Percentiles rank a stretch among this genome's conserved stretches.
Evolutionary conservation across 768 basidiomycete genomes (phyloP).

Genomic region (Boletus rubroflammeus): DNA sequence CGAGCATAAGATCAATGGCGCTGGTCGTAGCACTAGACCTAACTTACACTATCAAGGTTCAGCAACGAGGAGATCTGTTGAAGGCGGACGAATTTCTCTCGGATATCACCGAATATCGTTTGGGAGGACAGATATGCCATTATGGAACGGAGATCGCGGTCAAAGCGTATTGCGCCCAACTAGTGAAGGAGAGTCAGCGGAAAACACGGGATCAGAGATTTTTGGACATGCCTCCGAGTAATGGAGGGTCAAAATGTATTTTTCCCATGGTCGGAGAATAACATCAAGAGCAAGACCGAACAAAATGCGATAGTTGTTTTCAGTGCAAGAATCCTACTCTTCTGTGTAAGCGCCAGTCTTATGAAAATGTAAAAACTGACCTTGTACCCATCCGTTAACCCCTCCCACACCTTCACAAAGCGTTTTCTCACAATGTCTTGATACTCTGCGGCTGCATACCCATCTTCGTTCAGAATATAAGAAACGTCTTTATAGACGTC

Average conservation of each 20-base stretch:
- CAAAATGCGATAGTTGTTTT: conserved; percentile 81
- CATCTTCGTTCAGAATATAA: conserved; percentile 87
- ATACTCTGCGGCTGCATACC: conserved; percentile 78
- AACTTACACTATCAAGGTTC: conserved; percentile 72
- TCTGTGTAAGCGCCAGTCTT: background rate
- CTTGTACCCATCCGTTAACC: conserved; percentile 81
- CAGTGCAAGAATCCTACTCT: conserved; percentile 77
- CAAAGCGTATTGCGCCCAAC: conserved; percentile 95
- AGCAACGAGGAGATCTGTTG: conserved; percentile 92
- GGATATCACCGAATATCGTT: conserved; percentile 81
- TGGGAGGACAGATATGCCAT: conserved; percentile 82
- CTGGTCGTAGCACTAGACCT: background rate
- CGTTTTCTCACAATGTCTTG: conserved; percentile 85
- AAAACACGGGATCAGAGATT: background rate
- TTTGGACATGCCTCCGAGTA: conserved; percentile 73
- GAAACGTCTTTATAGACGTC: conserved; percentile 90
- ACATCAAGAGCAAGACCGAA: conserved; percentile 84
- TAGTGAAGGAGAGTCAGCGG: conserved; percentile 29
- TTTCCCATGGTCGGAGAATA: conserved; percentile 95
- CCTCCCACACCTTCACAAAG: conserved; percentile 87
- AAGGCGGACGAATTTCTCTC: conserved; percentile 88
- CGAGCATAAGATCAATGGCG: conserved; percentile 3
- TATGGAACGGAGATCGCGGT: conserved; percentile 84
- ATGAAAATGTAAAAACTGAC: conserved; percentile 35
- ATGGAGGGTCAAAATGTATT: conserved; percentile 69